Evolutionary conservation across 805 yeast species (phyloP), one percentile per base, ranked within the genome.

Genomic region (Barnettozyma vustinii): DNA sequence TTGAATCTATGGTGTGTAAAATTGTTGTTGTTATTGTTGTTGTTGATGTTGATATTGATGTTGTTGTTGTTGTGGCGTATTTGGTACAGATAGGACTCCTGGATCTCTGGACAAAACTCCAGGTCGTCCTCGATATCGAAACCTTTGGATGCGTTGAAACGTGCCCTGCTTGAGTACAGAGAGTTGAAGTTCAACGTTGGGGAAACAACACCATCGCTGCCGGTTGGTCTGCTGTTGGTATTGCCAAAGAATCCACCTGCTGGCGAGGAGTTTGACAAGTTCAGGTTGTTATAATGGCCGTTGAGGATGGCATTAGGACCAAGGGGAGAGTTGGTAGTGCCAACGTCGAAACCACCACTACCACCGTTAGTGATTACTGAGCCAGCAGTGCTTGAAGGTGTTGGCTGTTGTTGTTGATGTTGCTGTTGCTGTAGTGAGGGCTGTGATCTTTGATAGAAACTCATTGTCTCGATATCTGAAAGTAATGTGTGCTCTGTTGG

Each of bases 41-140:
- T n/a, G n/a, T n/a, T n/a, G n/a, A n/a, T n/a, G n/a, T n/a, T n/a
- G n/a, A n/a, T n/a, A n/a, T n/a, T n/a, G n/a, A n/a, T n/a, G n/a
- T 12, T 15, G 45, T 18, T 35, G 9, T 55, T 51, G 36, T 45
- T 6, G n/a, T 40, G 21, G 21, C 43, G 43, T 20, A 48, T 27
- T 49, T 52, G 36, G 20, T 44, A 26, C n/a, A 43, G 26, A 12
- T 37, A 20, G 3, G 30, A 19, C 13, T 53, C 55, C 21, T 72
- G 75, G 35, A 77, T 78, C 42, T 78, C 84, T 2, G 86, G 86
- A 56, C 86, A 80, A 53, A 80, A 80, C 61, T 80, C 84, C 56
- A 80, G 60, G 60, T 80, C 86, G 58, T 80, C 86, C 57, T 80
- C 85, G 9, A 74, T 56, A 51, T 80, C 86, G 63, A 80, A 80